A percentile compares a stretch with the other conserved stretches of the same genome.
Evolutionary conservation across 2,329 filamentous ascomycete genomes (phyloP).

Genomic region (Xylaria sp.): DNA sequence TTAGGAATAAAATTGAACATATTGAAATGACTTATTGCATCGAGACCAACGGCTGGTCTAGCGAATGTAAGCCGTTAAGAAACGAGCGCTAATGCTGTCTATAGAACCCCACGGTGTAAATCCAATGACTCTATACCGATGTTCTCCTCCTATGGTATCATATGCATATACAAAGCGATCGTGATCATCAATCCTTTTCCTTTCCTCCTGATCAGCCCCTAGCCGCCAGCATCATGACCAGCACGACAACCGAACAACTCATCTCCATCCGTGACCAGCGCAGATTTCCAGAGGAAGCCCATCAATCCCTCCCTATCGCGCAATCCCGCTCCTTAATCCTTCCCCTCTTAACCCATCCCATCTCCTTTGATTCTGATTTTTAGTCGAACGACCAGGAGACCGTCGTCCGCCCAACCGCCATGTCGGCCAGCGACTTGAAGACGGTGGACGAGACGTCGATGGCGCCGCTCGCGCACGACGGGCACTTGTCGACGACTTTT

Average conservation of each 20-base stretch:
- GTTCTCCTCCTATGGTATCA: constrained; percentile 5
- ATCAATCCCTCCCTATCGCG: neutral
- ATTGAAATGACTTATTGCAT: neutral
- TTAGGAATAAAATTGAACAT: neutral
- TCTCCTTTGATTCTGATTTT: neutral
- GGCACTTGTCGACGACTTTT: constrained; percentile 50
- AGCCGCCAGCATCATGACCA: constrained; percentile 18
- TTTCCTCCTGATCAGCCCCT: neutral
- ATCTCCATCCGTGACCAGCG: constrained; percentile 9
- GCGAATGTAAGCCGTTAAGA: neutral
- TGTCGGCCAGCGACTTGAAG: constrained; percentile 44
- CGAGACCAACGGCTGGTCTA: neutral
- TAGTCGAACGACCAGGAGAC: constrained; percentile 42
- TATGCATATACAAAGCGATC: constrained; percentile 3
- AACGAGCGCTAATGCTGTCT: constrained; percentile 1
- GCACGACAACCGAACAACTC: constrained; percentile 18
- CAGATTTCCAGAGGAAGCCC: constrained; percentile 3
- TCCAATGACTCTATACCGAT: neutral
- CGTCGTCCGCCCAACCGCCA: constrained; percentile 43
- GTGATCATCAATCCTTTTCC: constrained; percentile 1
- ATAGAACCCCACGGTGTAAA: neutral
- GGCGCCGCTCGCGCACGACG: constrained; percentile 41
- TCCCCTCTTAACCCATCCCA: neutral
- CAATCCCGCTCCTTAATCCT: too few relatives aligned
- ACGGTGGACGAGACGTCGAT: constrained; percentile 50